Base-by-base conservation (phyloP, 495 filamentous ascomycete genomes). In the Gamarada debralockiae region DNA sequence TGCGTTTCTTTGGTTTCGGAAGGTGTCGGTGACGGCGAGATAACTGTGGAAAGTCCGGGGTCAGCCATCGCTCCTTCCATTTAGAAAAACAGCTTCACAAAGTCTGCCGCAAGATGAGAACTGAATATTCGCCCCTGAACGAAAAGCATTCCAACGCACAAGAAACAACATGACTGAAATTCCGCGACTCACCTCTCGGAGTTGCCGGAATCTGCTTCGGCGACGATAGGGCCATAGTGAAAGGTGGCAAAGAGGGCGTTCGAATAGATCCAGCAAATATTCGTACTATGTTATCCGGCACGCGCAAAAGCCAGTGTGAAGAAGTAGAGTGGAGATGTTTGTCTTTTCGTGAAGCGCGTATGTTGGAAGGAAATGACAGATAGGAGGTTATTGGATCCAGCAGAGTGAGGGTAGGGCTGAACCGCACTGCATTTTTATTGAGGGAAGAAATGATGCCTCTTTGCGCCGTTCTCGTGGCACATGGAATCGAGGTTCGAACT, bases 1-100 rank as follows among this genome's bases (percentile, higher is more conserved):
- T 55, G 51, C 25, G 38, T 39, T 59, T 70, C 54, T 39, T 69
- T 70, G 24, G 57, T 61, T 44, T 86, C 83, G 48, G 83, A 82
- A 13, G 81, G 75, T 1, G 84, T 78, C 48, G 84, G 84, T 18
- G 82, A 82, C 15, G 86, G 85, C 21, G 85, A 86, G 52, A 84
- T 87, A 58, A 89, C 79, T 29, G 27, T 10, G 27, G 10, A 10
- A 29, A 29, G 5, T 4, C 10, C 4, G 10, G 10, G 27, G 27
- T 29, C 10, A 29, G 27, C 27, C 27, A 29, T 29, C 4, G 27
- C 27, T 29, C 27, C 10, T 29, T 10, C 10, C 27, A 29, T 5
- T 5, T 4, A 29, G 27, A 29, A 10, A 5, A 29, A 4, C 27
- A 29, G n/a, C n/a, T n/a, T n/a, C n/a, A n/a, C n/a, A n/a, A n/a